Evolutionary conservation across 73 alveolate species (phyloP).

Genomic region (Halteria grandinella): DNA sequence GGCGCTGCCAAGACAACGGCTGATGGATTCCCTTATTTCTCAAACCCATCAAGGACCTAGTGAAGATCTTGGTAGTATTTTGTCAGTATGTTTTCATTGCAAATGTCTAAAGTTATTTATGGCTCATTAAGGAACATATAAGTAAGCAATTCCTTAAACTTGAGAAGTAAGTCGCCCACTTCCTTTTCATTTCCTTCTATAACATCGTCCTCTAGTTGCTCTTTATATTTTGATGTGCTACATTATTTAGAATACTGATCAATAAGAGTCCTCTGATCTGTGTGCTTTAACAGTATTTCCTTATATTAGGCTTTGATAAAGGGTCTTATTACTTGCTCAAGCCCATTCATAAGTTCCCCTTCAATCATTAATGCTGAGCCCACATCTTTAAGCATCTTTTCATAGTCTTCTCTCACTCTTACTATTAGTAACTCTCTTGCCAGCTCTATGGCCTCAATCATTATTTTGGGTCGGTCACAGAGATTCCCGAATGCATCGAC

Average conservation of each 20-base stretch:
- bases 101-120: neutral
- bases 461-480: slow-evolving; percentile 12
- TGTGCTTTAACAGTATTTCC: too few relatives aligned
- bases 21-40: slow-evolving; percentile 43
- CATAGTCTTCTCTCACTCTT: slow-evolving; percentile 4
- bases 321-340: slow-evolving; percentile 18
- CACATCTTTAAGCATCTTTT: slow-evolving; percentile 23
- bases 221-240: too few relatives aligned
- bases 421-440: neutral
- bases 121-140: slow-evolving; percentile 45
- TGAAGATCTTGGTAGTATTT: neutral
- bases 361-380: neutral
- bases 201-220: slow-evolving; percentile 29
- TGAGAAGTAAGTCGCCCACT: neutral
- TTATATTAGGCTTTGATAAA: too few relatives aligned
- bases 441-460: neutral
- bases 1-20: neutral
- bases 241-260: too few relatives aligned
- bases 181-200: neutral
- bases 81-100: neutral
- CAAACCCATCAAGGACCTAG: slow-evolving; percentile 35
- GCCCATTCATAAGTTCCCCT: slow-evolving; percentile 12
- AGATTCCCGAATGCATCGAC: slow-evolving; percentile 69
- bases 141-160: neutral
- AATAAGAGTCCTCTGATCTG: too few relatives aligned